Evolutionary conservation across 768 basidiomycete species (phyloP).

Genomic region (Lentinula boryana): DNA sequence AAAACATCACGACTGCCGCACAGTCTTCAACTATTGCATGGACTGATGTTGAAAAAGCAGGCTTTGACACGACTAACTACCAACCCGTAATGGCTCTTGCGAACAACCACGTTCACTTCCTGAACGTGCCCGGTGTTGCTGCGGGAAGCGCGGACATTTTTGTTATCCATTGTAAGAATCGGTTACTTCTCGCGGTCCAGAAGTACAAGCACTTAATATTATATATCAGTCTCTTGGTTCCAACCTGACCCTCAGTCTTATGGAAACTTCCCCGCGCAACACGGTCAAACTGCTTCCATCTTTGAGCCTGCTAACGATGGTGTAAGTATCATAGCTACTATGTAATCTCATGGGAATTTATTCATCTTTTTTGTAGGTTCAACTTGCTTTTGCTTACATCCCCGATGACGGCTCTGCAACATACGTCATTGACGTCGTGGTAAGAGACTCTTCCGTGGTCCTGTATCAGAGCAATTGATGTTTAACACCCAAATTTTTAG

Average conservation of each 20-base stretch:
- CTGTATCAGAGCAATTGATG: not conserved
- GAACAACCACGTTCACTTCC: slow-evolving; percentile 83
- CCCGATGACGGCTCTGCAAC: slow-evolving; percentile 67
- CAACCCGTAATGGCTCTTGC: slow-evolving; percentile 75
- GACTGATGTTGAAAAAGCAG: slow-evolving; percentile 52
- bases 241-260: slow-evolving; percentile 66
- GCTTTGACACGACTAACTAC: slow-evolving; percentile 51
- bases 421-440: slow-evolving; percentile 72
- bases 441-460: slow-evolving; percentile 15
- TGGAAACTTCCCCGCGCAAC: slow-evolving; percentile 60
- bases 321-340: slow-evolving; percentile 28
- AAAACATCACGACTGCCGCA: slow-evolving; percentile 47
- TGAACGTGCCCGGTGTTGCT: slow-evolving; percentile 60
- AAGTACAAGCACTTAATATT: not conserved
- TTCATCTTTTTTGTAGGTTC: slow-evolving; percentile 34
- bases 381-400: slow-evolving; percentile 72
- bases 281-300: slow-evolving; percentile 67
- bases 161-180: slow-evolving; percentile 78
- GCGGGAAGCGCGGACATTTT: slow-evolving; percentile 74
- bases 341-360: not conserved
- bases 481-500: slow-evolving; percentile 21
- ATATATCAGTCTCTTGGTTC: slow-evolving; percentile 61
- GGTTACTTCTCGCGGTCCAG: no score
- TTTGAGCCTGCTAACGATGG: slow-evolving; percentile 40
- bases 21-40: slow-evolving; percentile 55